Conservation (phyloP, 2,329 filamentous ascomycete species). For the Colletotrichum eremochloae region DNA sequence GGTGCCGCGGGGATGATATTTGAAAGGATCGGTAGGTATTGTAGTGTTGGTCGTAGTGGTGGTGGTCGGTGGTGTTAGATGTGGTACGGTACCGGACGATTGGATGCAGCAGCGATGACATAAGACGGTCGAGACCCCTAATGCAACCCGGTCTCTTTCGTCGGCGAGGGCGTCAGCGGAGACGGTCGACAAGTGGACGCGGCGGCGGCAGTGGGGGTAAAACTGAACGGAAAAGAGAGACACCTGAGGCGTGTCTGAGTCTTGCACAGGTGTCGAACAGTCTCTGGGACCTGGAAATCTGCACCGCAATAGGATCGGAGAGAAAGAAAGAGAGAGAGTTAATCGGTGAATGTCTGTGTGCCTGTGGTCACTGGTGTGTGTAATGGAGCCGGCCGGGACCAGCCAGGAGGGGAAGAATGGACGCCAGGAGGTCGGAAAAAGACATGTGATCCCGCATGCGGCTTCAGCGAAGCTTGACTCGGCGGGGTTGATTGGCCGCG, state of each 20-base stretch:
- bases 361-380: constrained; percentile 3
- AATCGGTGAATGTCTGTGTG: constrained; percentile 19
- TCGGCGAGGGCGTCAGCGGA: constrained; percentile 38
- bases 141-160: constrained; percentile 23
- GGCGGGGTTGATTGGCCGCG: constrained; percentile 37
- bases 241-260: constrained; percentile 24
- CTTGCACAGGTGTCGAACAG: constrained; percentile 32
- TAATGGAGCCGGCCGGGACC: constrained; percentile 21
- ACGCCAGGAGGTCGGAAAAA: constrained; percentile 25
- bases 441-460: constrained; percentile 42
- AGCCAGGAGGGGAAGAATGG: constrained; percentile 22
- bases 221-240: constrained; percentile 1
- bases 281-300: constrained; percentile 20
- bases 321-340: not conserved
- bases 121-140: constrained; percentile 39
- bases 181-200: constrained; percentile 16
- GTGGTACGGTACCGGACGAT: constrained; percentile 40
- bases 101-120: constrained; percentile 42
- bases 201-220: constrained; percentile 10
- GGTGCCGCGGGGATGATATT: constrained; percentile 32
- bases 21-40: constrained; percentile 21
- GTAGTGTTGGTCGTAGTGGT: constrained; percentile 6
- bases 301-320: constrained; percentile 33
- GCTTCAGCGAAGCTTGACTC: constrained; percentile 28
- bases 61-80: constrained; percentile 20